phyloP scores from a whole-genome alignment of 139 green algal species.

The Astrephomene gubernaculifera region DNA sequence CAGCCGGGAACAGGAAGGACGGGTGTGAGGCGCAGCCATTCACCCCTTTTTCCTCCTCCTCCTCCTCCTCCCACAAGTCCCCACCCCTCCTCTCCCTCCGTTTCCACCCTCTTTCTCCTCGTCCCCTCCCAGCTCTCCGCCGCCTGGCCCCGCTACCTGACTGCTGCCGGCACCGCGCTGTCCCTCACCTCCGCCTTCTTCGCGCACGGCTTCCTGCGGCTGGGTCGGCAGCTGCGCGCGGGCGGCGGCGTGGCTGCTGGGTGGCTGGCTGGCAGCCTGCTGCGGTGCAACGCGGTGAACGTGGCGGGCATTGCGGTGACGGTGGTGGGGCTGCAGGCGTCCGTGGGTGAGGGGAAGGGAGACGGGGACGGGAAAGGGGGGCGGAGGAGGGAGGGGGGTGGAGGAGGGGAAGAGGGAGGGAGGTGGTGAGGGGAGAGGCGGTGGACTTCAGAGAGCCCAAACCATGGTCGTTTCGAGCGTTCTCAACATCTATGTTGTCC shows the following conservation, averaged over 20 bases:
- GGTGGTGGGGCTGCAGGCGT: constrained; percentile 89
- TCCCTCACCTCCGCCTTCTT: constrained; percentile 88
- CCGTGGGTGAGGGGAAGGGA: constrained; percentile 57
- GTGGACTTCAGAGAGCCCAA: neutral
- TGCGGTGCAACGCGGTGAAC: constrained; percentile 85
- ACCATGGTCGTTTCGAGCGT: neutral
- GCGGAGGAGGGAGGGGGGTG: neutral
- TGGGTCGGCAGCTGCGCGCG: constrained; percentile 36
- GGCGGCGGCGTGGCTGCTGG: constrained; percentile 4
- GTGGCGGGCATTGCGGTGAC: constrained; percentile 83
- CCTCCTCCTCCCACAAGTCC: too few relatives aligned
- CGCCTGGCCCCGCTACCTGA: constrained; percentile 69
- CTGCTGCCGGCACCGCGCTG: constrained; percentile 75
- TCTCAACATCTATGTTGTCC: neutral
- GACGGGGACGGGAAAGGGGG: neutral
- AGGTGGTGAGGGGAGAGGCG: neutral
- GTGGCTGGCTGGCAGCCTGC: constrained; percentile 67
- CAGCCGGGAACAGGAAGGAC: too few relatives aligned
- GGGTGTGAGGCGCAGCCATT: too few relatives aligned
- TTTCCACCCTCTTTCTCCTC: neutral
- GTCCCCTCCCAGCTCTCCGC: neutral
- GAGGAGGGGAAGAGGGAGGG: neutral
- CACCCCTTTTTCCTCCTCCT: too few relatives aligned
- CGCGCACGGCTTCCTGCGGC: constrained; percentile 64
- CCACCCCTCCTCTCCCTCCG: neutral